Percentiles rank a stretch among this genome's conserved stretches.
Evolutionary conservation across 2,329 filamentous ascomycete genomes (phyloP).

Genomic region (Graphilbum fragrans): DNA sequence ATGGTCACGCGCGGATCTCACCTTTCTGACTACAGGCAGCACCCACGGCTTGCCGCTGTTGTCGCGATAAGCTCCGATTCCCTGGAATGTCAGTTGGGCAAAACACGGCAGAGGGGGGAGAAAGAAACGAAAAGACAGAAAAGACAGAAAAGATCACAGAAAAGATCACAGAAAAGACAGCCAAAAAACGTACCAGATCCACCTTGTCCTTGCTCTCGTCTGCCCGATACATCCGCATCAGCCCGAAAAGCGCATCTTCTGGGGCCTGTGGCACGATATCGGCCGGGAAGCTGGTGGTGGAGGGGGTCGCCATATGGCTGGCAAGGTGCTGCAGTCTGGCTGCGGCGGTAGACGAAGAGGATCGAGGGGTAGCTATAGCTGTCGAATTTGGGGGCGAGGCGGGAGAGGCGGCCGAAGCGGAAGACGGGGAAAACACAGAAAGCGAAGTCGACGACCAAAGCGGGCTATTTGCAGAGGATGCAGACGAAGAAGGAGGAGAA

Average conservation of each 20-base stretch:
- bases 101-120: not conserved
- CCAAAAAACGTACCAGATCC: conserved; percentile 56
- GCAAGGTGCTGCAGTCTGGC: conserved; percentile 49
- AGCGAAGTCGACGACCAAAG: not conserved
- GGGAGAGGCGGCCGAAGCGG: not conserved
- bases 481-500: conserved; percentile 1
- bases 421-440: not conserved
- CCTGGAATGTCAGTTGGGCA: conserved; percentile 22
- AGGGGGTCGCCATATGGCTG: conserved; percentile 47
- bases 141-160: not conserved
- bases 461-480: too few relatives aligned
- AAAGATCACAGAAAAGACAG: not conserved
- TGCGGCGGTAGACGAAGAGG: conserved; percentile 24
- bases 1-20: conserved; percentile 26
- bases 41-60: conserved; percentile 96
- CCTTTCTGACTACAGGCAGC: conserved; percentile 91
- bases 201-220: conserved; percentile 73
- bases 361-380: too few relatives aligned
- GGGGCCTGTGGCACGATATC: conserved; percentile 78
- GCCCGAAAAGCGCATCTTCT: conserved; percentile 87
- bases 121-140: not conserved
- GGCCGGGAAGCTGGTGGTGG: conserved; percentile 59
- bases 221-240: conserved; percentile 77
- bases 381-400: too few relatives aligned
- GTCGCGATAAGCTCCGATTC: conserved; percentile 88